These are phyloP conservation scores for Cenchrus americanus DNA, from an alignment of 176 grass and related monocot species.

Conservation along the genomic window DNA sequence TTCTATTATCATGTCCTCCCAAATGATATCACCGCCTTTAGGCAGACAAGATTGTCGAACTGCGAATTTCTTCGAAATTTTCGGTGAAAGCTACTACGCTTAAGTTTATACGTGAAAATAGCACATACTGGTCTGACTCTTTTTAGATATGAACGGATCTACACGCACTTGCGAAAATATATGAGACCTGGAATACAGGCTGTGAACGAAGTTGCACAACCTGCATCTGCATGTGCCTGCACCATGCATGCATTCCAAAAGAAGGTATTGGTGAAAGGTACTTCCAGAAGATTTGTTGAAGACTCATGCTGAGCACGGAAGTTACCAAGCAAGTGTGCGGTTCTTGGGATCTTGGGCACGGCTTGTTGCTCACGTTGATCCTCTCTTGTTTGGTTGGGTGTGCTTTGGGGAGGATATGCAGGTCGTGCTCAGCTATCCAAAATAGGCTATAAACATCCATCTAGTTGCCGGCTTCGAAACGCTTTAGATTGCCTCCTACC, in stretches of 20 bases:
- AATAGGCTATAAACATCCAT: background rate
- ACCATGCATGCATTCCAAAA: background rate
- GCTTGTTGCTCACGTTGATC: conserved; percentile 16
- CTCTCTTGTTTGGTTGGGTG: background rate
- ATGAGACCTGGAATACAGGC: background rate
- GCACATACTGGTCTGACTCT: too few relatives aligned
- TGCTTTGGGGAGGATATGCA: background rate
- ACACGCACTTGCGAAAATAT: background rate
- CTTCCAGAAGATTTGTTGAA: background rate
- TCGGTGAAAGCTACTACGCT: background rate
- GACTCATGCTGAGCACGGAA: background rate
- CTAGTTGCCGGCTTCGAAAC: background rate
- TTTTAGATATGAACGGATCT: background rate
- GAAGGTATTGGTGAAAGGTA: background rate
- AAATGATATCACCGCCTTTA: background rate
- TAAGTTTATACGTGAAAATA: too few relatives aligned
- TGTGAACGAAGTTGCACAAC: background rate
- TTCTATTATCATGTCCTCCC: background rate
- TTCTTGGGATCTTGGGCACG: background rate
- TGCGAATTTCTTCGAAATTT: background rate
- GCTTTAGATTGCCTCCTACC: background rate
- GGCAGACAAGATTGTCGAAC: background rate
- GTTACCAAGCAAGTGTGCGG: background rate
- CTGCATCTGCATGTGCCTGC: background rate
- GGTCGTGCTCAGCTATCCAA: background rate